phyloP scores from a whole-genome alignment of 2,329 filamentous ascomycete species.

The Magnaporthiopsis incrustans region DNA sequence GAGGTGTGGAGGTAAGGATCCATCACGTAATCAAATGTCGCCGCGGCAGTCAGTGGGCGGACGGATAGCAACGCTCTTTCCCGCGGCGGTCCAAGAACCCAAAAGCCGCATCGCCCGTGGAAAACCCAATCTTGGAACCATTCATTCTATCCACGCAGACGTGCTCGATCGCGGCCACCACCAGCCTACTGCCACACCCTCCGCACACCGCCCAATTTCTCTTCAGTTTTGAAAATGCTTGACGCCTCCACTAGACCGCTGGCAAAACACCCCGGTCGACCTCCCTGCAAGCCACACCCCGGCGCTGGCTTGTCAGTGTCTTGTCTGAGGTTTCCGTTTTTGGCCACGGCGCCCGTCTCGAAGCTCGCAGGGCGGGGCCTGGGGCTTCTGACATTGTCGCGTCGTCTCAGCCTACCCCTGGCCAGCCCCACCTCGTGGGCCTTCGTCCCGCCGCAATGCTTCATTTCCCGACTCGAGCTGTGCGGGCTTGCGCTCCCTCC shows the following conservation, averaged over 20 bases:
- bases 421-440: neutral
- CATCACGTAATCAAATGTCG: too few relatives aligned
- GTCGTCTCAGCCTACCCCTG: neutral
- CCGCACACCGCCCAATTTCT: neutral
- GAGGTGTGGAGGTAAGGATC: too few relatives aligned
- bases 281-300: neutral
- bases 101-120: too few relatives aligned
- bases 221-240: neutral
- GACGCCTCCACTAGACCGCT: neutral
- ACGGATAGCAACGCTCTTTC: too few relatives aligned
- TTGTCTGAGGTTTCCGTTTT: neutral
- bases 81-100: too few relatives aligned
- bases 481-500: too few relatives aligned
- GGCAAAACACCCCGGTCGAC: neutral
- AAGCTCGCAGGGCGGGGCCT: neutral
- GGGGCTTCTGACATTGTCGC: neutral
- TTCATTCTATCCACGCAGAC: too few relatives aligned
- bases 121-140: too few relatives aligned
- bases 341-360: neutral
- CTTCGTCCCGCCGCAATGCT: neutral
- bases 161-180: too few relatives aligned
- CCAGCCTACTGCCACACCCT: too few relatives aligned
- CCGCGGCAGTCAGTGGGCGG: too few relatives aligned
- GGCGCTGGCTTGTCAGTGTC: neutral
- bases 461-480: neutral